Evolutionary conservation across 768 basidiomycete species (phyloP).

Genomic region (Lepiota venenata): DNA sequence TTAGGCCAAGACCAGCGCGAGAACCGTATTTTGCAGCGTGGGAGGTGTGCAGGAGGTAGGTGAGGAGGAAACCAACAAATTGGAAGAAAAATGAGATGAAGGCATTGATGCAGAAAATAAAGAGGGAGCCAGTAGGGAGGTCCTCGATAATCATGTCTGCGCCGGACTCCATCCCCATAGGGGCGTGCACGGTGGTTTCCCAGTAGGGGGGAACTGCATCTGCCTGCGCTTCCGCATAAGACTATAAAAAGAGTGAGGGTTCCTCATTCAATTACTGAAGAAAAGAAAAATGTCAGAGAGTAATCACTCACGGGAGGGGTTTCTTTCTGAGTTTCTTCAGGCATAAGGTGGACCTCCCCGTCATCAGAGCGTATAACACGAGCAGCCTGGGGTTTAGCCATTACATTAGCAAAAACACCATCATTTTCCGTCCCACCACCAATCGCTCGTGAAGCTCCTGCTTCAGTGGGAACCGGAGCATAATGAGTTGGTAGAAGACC

Average conservation of each 20-base stretch:
- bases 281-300: background rate
- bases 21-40: conserved; percentile 95
- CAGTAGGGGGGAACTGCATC: conserved; percentile 95
- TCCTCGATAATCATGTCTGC: conserved; percentile 84
- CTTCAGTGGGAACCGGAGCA: conserved; percentile 42
- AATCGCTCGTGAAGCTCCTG: conserved; percentile 28
- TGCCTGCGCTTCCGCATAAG: conserved; percentile 83
- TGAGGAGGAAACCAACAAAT: conserved; percentile 90
- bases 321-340: conserved; percentile 80
- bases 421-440: conserved; percentile 83
- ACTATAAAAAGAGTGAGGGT: conserved; percentile 36
- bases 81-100: conserved; percentile 96
- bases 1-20: conserved; percentile 92
- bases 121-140: conserved; percentile 76
- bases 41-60: conserved; percentile 87
- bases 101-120: conserved; percentile 72
- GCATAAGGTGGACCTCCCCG: conserved; percentile 60
- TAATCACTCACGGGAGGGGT: conserved; percentile 77
- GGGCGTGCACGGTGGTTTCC: conserved; percentile 93
- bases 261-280: background rate
- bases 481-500: conserved; percentile 68
- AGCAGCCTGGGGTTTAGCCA: conserved; percentile 72
- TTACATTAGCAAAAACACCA: conserved; percentile 94
- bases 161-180: conserved; percentile 43
- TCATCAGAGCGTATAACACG: conserved; percentile 45